Conservation (phyloP, 129 eudicot genomes). For the Ambrosia artemisiifolia region DNA sequence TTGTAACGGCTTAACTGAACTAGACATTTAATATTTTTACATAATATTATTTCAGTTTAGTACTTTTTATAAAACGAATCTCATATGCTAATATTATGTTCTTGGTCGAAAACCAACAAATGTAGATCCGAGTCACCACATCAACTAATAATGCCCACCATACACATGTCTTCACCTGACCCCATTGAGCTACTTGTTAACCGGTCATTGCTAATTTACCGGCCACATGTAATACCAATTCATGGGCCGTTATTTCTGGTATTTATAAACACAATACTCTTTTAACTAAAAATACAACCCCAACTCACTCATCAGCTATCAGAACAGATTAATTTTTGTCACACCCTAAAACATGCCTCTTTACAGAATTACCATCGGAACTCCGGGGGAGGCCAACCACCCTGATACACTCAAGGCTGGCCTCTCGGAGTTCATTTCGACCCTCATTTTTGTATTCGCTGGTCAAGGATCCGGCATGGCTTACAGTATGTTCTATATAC, state of each 20-base stretch:
- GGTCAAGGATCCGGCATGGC: slow-evolving; percentile 87
- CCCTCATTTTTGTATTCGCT: slow-evolving; percentile 70
- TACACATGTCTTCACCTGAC: slow-evolving; percentile 24
- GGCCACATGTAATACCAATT: slow-evolving; percentile 41
- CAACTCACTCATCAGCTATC: slow-evolving; percentile 1
- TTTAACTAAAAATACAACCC: neutral
- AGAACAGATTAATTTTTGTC: neutral
- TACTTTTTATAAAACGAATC: too few relatives aligned
- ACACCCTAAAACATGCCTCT: slow-evolving; percentile 48
- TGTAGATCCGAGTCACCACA: too few relatives aligned
- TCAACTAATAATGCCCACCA: slow-evolving; percentile 10
- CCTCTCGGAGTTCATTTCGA: slow-evolving; percentile 67
- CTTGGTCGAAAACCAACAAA: too few relatives aligned
- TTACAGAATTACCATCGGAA: slow-evolving; percentile 52
- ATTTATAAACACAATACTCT: slow-evolving; percentile 14
- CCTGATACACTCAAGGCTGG: slow-evolving; percentile 67
- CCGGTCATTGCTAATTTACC: slow-evolving; percentile 19
- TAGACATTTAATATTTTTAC: too few relatives aligned
- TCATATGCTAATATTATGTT: too few relatives aligned
- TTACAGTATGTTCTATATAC: slow-evolving; percentile 37
- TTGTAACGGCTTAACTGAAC: too few relatives aligned
- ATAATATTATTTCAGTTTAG: too few relatives aligned
- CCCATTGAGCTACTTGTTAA: slow-evolving; percentile 13
- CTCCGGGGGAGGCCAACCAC: slow-evolving; percentile 67
- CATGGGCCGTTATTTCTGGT: slow-evolving; percentile 37